Evolutionary conservation across 2,329 filamentous ascomycete genomes (phyloP).

Genomic region (Exophiala xenobiotica): DNA sequence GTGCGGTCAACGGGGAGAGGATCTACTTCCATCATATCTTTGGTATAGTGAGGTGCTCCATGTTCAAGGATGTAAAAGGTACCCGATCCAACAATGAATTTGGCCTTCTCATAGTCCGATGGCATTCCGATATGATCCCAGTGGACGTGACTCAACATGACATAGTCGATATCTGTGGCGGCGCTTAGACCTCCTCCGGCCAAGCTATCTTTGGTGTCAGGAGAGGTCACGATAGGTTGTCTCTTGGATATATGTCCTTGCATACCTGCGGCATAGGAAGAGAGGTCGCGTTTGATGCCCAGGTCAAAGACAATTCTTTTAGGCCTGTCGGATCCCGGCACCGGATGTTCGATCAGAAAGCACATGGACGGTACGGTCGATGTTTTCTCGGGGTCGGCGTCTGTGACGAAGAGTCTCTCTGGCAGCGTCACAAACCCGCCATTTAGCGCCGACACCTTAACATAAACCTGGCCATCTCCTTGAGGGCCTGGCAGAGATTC

Average conservation of each 20-base stretch:
- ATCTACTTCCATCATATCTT: conserved; percentile 13
- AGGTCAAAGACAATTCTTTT: conserved; percentile 52
- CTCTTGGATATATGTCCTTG: conserved; percentile 33
- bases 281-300: conserved; percentile 49
- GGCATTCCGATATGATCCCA: conserved; percentile 1
- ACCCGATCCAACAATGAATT: conserved; percentile 53
- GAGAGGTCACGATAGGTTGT: neutral
- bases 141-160: neutral
- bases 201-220: neutral
- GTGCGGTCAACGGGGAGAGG: conserved; percentile 25
- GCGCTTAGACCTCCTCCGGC: neutral
- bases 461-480: conserved; percentile 21
- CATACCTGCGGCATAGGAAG: conserved; percentile 51
- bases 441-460: conserved; percentile 38
- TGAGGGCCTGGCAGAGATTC: neutral
- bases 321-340: conserved; percentile 28
- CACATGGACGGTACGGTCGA: conserved; percentile 53
- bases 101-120: conserved; percentile 42
- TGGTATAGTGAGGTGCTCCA: neutral
- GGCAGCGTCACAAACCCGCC: conserved; percentile 49
- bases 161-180: neutral
- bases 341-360: conserved; percentile 52
- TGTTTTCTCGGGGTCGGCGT: conserved; percentile 43
- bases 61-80: conserved; percentile 28
- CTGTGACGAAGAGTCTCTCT: conserved; percentile 46